These are phyloP conservation scores for Cadophora malorum DNA, from an alignment of 2,329 filamentous ascomycete species.

Conservation along the genomic window DNA sequence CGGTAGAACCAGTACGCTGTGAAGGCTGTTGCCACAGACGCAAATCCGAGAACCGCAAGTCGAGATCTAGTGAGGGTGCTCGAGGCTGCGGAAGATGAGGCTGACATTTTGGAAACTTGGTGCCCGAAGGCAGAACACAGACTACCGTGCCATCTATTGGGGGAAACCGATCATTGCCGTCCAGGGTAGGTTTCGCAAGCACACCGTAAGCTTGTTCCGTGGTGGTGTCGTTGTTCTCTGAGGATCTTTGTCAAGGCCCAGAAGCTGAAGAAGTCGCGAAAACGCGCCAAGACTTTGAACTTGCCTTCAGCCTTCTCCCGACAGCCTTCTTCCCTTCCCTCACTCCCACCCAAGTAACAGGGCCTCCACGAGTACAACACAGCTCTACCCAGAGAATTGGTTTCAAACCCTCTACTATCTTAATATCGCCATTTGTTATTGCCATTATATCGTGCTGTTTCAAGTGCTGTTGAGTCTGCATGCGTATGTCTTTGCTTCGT, in stretches of 20 bases:
- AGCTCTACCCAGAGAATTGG: neutral
- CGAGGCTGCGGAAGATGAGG: constrained; percentile 57
- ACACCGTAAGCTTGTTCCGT: neutral
- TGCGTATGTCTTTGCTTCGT: too few species aligned
- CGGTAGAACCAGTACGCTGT: constrained; percentile 65
- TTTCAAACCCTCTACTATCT: too few species aligned
- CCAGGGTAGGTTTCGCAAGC: neutral
- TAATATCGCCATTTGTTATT: too few species aligned
- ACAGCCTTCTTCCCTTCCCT: neutral
- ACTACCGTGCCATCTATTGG: constrained; percentile 11
- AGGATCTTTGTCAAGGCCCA: neutral
- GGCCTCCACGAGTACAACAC: neutral
- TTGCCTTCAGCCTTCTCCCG: neutral
- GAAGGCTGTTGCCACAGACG: constrained; percentile 62
- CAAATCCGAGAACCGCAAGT: constrained; percentile 61
- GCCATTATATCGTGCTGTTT: too few species aligned
- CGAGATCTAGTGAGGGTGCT: constrained; percentile 59
- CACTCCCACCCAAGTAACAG: too few species aligned
- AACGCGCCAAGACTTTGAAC: neutral
- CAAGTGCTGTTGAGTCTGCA: too few species aligned
- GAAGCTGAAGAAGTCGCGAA: neutral
- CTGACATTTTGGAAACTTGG: constrained; percentile 40
- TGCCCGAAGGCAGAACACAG: constrained; percentile 1
- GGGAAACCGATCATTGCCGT: constrained; percentile 8
- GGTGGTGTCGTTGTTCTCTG: neutral